phyloP scores from a whole-genome alignment of 164 flowering plant genomes.

The Stephania yunnanensis region DNA sequence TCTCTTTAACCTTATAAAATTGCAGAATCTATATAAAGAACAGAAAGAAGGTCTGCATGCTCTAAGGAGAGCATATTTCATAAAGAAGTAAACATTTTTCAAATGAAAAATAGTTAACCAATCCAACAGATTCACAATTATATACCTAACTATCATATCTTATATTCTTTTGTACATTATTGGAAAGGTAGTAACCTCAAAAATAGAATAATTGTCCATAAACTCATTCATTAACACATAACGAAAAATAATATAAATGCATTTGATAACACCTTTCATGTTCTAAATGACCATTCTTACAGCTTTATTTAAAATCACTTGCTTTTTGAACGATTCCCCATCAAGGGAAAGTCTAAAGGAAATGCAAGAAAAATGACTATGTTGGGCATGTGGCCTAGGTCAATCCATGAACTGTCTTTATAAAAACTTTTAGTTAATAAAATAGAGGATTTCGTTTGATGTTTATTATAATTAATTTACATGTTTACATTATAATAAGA shows the following conservation, averaged over 20 bases:
- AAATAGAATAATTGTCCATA: neutral
- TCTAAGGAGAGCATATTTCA: conserved; percentile 7
- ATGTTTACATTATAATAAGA: too few species aligned
- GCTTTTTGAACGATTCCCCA: neutral
- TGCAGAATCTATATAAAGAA: neutral
- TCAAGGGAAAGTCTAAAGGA: too few species aligned
- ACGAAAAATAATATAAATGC: neutral
- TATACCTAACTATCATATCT: neutral
- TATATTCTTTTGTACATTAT: neutral
- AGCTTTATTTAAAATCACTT: neutral
- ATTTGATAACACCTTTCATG: neutral
- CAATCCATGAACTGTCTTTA: too few species aligned
- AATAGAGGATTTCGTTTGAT: too few species aligned
- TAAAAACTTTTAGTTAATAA: too few species aligned
- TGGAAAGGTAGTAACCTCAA: too few species aligned
- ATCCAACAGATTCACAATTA: conserved; percentile 5
- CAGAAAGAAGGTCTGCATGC: neutral
- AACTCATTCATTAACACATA: too few species aligned
- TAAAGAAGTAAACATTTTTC: neutral
- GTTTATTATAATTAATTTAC: too few species aligned
- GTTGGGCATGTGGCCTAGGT: too few species aligned
- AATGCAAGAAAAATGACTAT: too few species aligned
- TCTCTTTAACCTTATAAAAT: neutral
- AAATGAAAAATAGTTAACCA: neutral
- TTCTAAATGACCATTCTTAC: neutral